Evolutionary conservation across 768 basidiomycete genomes (phyloP).

Genomic region (Gelatoporia subvermispora): DNA sequence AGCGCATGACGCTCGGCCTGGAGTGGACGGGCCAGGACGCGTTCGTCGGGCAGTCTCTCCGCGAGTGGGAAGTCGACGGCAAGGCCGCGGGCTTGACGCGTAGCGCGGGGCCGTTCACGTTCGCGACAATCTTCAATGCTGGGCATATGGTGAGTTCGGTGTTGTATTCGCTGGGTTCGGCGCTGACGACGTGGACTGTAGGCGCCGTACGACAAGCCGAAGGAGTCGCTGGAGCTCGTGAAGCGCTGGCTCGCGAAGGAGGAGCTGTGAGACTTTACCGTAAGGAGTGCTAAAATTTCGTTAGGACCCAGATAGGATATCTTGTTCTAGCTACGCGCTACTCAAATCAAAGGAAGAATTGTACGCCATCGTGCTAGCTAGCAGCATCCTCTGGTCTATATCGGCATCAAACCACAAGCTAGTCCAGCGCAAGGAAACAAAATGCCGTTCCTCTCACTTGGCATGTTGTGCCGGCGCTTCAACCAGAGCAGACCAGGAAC

Average conservation of each 20-base stretch:
- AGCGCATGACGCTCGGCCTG: constrained; percentile 53
- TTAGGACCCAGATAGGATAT: no score
- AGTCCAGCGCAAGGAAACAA: no score
- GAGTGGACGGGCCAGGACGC: constrained; percentile 55
- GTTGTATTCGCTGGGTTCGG: no score
- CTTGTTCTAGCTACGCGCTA: no score
- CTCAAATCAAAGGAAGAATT: no score
- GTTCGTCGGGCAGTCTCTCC: constrained; percentile 39
- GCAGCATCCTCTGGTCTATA: no score
- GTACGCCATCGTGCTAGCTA: no score
- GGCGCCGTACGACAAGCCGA: constrained; percentile 63
- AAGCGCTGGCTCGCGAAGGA: constrained; percentile 41
- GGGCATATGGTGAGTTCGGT: constrained; percentile 61
- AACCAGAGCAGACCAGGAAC: no score
- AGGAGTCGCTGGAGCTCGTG: constrained; percentile 45
- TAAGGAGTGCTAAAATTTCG: no score
- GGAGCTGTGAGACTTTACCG: constrained; percentile 13
- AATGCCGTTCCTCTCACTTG: no score
- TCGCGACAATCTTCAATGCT: constrained; percentile 55
- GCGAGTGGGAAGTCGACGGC: constrained; percentile 53
- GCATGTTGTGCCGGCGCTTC: no score
- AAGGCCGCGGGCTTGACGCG: constrained; percentile 50
- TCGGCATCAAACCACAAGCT: no score
- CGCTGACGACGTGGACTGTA: constrained; percentile 11
- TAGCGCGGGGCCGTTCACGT: constrained; percentile 52